Evolutionary conservation across 2,329 filamentous ascomycete species (phyloP).

Genomic region (Pseudopithomyces maydicus): DNA sequence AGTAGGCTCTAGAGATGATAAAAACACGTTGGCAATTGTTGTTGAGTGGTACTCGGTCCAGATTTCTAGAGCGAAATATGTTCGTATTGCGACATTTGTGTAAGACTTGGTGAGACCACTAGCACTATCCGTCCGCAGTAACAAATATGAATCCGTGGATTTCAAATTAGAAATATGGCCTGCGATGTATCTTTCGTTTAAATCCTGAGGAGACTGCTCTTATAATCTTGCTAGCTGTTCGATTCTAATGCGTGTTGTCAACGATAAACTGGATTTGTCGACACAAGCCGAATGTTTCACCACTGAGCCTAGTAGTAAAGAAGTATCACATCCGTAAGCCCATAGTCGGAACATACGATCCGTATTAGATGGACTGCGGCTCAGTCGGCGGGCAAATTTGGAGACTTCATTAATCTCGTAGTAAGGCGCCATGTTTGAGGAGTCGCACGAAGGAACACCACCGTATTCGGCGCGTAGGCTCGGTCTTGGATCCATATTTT

Average conservation of each 20-base stretch:
- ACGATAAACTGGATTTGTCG: constrained; percentile 1
- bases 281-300: not conserved
- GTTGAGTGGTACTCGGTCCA: not conserved
- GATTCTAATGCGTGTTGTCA: not conserved
- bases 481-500: not conserved
- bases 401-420: constrained; percentile 3
- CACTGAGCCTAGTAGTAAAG: not conserved
- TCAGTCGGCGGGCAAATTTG: constrained; percentile 8
- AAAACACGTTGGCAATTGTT: not conserved
- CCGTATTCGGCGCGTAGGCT: constrained; percentile 21
- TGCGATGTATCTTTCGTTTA: not conserved
- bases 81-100: not conserved
- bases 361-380: constrained; percentile 8
- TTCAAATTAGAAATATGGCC: not conserved
- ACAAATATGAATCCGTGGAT: not conserved
- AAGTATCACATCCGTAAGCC: constrained; percentile 6
- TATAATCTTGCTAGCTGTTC: not conserved
- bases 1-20: not conserved
- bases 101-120: not conserved
- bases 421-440: constrained; percentile 6
- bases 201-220: too few relatives aligned
- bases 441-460: constrained; percentile 4
- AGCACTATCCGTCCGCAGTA: not conserved
- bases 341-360: constrained; percentile 9
- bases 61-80: not conserved